Percentiles rank a stretch among this genome's conserved stretches.
phyloP scores from a whole-genome alignment of 164 flowering plant species.

The Santalum album region DNA sequence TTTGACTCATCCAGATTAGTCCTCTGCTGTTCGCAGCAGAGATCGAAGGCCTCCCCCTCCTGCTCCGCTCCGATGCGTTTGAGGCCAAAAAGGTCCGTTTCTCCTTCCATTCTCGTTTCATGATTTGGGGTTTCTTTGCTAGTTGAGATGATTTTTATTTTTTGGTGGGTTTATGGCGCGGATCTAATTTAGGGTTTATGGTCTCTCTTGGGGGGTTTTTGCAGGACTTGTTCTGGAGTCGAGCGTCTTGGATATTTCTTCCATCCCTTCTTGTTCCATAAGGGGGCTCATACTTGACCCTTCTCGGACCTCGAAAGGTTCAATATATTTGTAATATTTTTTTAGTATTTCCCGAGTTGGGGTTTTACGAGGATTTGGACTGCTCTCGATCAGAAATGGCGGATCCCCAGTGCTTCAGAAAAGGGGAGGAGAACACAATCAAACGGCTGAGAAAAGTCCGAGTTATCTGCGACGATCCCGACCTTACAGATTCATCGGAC shows the following conservation, averaged over 20 bases:
- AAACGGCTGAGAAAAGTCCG: constrained; percentile 40
- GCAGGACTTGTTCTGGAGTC: constrained; percentile 88
- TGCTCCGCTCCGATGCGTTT: constrained; percentile 86
- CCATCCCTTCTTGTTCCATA: constrained; percentile 47
- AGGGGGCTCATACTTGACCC: constrained; percentile 52
- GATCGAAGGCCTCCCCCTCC: constrained; percentile 16
- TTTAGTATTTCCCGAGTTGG: neutral
- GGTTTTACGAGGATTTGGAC: constrained; percentile 8
- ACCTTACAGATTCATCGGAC: constrained; percentile 75
- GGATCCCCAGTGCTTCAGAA: constrained; percentile 18
- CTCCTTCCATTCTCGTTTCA: neutral
- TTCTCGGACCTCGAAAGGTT: neutral
- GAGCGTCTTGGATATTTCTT: constrained; percentile 56
- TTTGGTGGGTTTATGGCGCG: constrained; percentile 3
- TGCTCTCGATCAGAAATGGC: constrained; percentile 21
- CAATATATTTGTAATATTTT: neutral
- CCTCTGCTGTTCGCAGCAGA: constrained; percentile 45
- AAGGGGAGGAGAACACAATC: constrained; percentile 13
- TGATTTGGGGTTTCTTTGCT: too few species aligned
- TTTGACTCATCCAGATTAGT: constrained; percentile 22
- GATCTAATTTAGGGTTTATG: constrained; percentile 9
- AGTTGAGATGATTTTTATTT: neutral
- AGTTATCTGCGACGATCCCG: constrained; percentile 61
- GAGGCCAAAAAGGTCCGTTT: constrained; percentile 68
- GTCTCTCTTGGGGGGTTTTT: too few species aligned